Evolutionary conservation across 116 monocot genomes (phyloP).

Genomic region (Dioscorea cayenensis): DNA sequence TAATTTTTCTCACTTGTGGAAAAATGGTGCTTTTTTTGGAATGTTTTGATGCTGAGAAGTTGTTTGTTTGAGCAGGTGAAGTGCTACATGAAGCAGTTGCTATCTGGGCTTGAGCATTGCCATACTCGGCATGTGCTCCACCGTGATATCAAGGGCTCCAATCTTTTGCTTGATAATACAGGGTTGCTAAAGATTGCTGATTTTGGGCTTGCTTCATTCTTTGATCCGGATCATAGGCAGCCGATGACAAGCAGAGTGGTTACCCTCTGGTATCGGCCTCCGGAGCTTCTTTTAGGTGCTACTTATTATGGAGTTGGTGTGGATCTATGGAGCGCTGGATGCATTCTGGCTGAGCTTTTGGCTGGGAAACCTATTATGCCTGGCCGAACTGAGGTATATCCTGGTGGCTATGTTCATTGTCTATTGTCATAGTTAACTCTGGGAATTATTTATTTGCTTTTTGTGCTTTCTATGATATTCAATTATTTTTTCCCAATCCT

Average conservation of each 20-base stretch:
- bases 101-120: conserved; percentile 3
- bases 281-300: conserved; percentile 1
- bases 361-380: conserved; percentile 1
- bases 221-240: conserved; percentile 4
- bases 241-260: conserved; percentile 2
- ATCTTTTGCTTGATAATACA: conserved; percentile 1
- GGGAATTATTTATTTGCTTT: background rate
- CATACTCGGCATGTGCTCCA: background rate
- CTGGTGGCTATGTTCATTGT: background rate
- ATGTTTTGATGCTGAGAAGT: background rate
- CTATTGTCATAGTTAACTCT: background rate
- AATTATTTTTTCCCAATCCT: too few species aligned
- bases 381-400: background rate
- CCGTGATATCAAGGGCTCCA: conserved; percentile 2
- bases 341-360: conserved; percentile 4
- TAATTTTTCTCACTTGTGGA: background rate
- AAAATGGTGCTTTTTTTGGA: background rate
- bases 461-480: too few species aligned
- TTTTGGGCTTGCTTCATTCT: conserved; percentile 1
- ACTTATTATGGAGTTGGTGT: conserved; percentile 3
- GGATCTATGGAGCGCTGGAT: conserved; percentile 3
- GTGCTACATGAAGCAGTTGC: conserved; percentile 4
- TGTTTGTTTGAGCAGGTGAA: conserved; percentile 1
- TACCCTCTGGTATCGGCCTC: background rate
- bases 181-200: conserved; percentile 3